Base-by-base conservation (phyloP, 768 basidiomycete genomes). In the Trametes cinnabarina region DNA sequence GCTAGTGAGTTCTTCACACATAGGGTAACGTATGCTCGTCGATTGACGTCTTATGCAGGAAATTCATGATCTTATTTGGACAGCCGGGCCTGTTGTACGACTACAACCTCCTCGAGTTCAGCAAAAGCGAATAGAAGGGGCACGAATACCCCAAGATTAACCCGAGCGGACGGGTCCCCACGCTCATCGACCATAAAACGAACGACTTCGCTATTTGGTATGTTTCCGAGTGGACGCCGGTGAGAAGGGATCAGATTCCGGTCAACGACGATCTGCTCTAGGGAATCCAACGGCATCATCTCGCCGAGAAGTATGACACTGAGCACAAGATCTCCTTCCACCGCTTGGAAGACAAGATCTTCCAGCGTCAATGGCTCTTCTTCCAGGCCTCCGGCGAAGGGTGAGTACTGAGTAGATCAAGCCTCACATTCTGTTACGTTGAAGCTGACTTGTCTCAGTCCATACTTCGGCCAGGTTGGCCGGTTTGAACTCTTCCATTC, bases 241-340 rank as follows among this genome's bases (percentile, higher is more conserved):
- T n/a, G n/a, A n/a, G n/a, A n/a, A n/a, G n/a, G n/a, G n/a, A n/a
- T n/a, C n/a, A n/a, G n/a, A n/a, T n/a, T n/a, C n/a, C n/a, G n/a
- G n/a, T n/a, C n/a, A n/a, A n/a, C n/a, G n/a, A n/a, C n/a, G n/a
- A n/a, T n/a, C n/a, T n/a, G n/a, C n/a, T n/a, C n/a, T 47, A 66
- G 68, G 63, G 74, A 75, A 60, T 69, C 70, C 23, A 70, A 71
- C 47, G 77, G 77, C 46, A 77, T 81, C 60, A 52, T 79, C 68
- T 81, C 43, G 67, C 66, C n/a, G 74, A 77, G 58, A 68, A 71
- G 54, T 80, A 79, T 61, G 81, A 82, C 67, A 64, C 58, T n/a
- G 76, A 77, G 32, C 63, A 70, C 66, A 75, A 73, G 68, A 47
- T 69, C 41, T 63, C 63, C 26, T 58, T 63, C 19, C 22, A 47